A percentile compares a stretch with the other conserved stretches of the same genome.
phyloP scores from a whole-genome alignment of 2,329 filamentous ascomycete genomes.

The Penicillium carneum region DNA sequence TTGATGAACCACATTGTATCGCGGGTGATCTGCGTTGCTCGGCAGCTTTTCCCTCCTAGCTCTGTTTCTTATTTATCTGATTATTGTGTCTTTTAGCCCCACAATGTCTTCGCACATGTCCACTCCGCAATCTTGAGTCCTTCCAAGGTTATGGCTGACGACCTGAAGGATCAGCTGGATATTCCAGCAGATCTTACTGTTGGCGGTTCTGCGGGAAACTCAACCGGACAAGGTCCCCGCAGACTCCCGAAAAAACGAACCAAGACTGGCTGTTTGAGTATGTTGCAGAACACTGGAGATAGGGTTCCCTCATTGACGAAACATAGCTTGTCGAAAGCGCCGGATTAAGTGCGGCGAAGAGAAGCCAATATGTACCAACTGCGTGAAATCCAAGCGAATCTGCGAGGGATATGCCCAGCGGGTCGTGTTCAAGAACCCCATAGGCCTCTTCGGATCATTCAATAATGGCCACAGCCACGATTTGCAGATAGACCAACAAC shows the following conservation, averaged over 20 bases:
- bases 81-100: conserved; percentile 6
- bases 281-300: conserved; percentile 46
- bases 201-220: conserved; percentile 23
- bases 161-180: conserved; percentile 8
- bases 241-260: conserved; percentile 70
- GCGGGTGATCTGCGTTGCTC: conserved; percentile 19
- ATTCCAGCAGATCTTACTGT: neutral
- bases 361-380: conserved; percentile 57
- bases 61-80: conserved; percentile 1
- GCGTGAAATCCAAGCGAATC: conserved; percentile 56
- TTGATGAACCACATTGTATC: conserved; percentile 7
- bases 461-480: conserved; percentile 30
- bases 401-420: conserved; percentile 55
- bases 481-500: conserved; percentile 33
- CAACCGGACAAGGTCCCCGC: conserved; percentile 28
- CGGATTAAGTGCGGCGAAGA: conserved; percentile 98
- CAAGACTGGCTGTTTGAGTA: conserved; percentile 91
- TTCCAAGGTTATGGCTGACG: neutral
- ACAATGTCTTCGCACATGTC: conserved; percentile 9
- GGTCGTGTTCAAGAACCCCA: conserved; percentile 52
- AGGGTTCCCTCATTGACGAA: conserved; percentile 22
- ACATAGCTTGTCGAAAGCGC: conserved; percentile 82
- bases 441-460: conserved; percentile 44
- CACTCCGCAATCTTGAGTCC: conserved; percentile 2
- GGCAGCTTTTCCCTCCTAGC: conserved; percentile 18